Percentiles rank a stretch among this genome's conserved stretches.
Conservation (phyloP, 1,284 basidiomycete species). For the Leucocoprinus gongylophorus region DNA sequence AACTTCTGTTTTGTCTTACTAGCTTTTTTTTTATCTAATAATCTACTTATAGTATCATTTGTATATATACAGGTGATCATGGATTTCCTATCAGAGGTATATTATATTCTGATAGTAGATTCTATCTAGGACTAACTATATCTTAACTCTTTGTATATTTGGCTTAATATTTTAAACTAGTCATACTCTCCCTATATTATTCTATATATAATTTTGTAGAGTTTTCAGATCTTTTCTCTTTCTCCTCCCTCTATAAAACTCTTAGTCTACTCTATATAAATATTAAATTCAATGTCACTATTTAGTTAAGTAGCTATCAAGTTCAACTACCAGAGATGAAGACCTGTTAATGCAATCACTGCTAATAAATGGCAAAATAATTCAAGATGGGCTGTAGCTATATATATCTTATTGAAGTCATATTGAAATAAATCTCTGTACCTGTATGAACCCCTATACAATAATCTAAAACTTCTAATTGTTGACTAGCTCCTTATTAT, state of each 20-base stretch:
- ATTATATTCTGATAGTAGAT: background rate
- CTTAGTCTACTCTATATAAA: no score
- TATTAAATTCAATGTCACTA: no score
- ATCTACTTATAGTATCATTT: background rate
- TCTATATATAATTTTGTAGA: no score
- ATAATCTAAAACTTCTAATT: conserved; percentile 13
- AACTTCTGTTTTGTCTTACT: no score
- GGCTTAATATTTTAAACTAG: no score
- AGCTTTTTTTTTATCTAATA: background rate
- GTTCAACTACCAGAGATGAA: conserved; percentile 28
- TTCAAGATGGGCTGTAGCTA: no score
- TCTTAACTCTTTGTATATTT: no score
- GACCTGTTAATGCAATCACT: conserved; percentile 23
- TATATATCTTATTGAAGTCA: conserved; percentile 7
- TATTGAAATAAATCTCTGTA: conserved; percentile 1
- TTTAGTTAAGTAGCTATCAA: no score
- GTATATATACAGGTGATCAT: background rate
- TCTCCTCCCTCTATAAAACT: no score
- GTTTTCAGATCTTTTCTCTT: no score
- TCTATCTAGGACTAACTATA: no score
- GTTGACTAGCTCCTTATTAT: conserved; percentile 5
- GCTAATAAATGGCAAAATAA: conserved; percentile 24
- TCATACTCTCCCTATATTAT: no score
- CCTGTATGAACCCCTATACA: conserved; percentile 13
- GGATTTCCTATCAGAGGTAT: background rate